A percentile compares a stretch with the other conserved stretches of the same genome.
phyloP scores from a whole-genome alignment of 768 basidiomycete genomes.

The Boletus vinaceobasis region DNA sequence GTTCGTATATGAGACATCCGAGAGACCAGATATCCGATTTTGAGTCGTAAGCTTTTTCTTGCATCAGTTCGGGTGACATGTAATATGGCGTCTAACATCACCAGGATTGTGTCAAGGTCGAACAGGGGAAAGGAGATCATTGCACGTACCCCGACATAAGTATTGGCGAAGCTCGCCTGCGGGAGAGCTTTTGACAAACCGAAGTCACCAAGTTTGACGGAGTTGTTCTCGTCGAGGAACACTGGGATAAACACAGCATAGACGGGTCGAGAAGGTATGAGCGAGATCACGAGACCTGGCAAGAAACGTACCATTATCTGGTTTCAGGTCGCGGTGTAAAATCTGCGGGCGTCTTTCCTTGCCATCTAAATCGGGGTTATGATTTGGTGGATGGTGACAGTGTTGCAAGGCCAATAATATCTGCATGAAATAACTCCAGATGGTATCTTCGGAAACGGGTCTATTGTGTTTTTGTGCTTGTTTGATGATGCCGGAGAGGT shows the following conservation, averaged over 20 bases:
- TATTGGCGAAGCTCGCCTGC: slow-evolving; percentile 86
- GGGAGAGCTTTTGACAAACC: slow-evolving; percentile 91
- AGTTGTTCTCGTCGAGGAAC: slow-evolving; percentile 80
- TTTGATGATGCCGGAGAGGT: slow-evolving; percentile 86
- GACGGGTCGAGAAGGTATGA: neutral
- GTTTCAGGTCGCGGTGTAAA: slow-evolving; percentile 93
- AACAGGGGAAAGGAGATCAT: neutral
- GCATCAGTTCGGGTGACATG: slow-evolving; percentile 98
- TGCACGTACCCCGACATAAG: slow-evolving; percentile 87
- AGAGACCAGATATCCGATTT: slow-evolving; percentile 99
- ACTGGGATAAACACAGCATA: slow-evolving; percentile 44
- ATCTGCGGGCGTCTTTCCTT: slow-evolving; percentile 67
- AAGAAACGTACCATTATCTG: slow-evolving; percentile 78
- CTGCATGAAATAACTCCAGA: slow-evolving; percentile 97
- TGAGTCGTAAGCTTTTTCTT: slow-evolving; percentile 94
- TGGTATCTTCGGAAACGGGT: slow-evolving; percentile 83
- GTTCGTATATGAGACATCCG: slow-evolving; percentile 94
- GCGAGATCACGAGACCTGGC: neutral
- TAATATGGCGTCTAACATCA: slow-evolving; percentile 92
- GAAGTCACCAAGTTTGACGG: slow-evolving; percentile 96
- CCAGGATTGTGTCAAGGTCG: slow-evolving; percentile 31
- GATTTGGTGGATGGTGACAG: slow-evolving; percentile 77
- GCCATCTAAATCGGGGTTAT: slow-evolving; percentile 37
- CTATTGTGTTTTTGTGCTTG: slow-evolving; percentile 64
- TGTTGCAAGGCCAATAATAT: slow-evolving; percentile 85